phyloP scores from a whole-genome alignment of 441 rosid genomes.

The Aquilaria agallochum region DNA sequence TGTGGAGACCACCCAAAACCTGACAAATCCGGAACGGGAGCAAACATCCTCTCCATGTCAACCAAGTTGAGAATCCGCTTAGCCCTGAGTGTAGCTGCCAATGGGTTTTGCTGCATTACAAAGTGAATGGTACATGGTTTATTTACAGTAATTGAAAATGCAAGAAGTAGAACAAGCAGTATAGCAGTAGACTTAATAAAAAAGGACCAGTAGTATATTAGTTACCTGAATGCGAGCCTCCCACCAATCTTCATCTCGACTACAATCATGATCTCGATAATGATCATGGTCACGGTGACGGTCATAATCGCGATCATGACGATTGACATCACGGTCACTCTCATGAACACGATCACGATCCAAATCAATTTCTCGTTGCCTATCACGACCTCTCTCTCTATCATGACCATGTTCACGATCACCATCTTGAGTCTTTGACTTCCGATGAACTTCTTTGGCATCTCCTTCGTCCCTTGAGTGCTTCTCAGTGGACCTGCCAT shows the following conservation, averaged over 20 bases:
- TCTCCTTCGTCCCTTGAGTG: conserved; percentile 54
- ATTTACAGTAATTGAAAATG: too few relatives aligned
- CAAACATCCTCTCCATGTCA: too few relatives aligned
- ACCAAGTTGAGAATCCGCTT: too few relatives aligned
- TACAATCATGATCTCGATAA: conserved; percentile 18
- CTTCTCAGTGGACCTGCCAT: conserved; percentile 61
- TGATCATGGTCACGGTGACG: conserved; percentile 29
- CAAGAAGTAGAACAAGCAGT: too few relatives aligned
- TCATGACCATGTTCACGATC: conserved; percentile 38
- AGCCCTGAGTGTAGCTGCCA: too few relatives aligned
- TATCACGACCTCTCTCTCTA: conserved; percentile 33
- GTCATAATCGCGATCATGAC: conserved; percentile 39
- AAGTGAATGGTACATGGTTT: too few relatives aligned
- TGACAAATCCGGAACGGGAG: too few relatives aligned
- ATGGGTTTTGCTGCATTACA: too few relatives aligned
- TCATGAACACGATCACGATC: conserved; percentile 37
- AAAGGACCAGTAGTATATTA: too few relatives aligned
- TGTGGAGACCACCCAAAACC: too few relatives aligned
- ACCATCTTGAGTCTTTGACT: conserved; percentile 47
- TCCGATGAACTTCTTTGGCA: conserved; percentile 34
- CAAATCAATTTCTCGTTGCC: conserved; percentile 33
- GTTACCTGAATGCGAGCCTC: too few relatives aligned
- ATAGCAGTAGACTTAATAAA: too few relatives aligned
- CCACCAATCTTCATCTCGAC: conserved; percentile 12
- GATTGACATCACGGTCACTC: conserved; percentile 18